Evolutionary conservation across 805 yeast species (phyloP).

Genomic region (Saccharomycopsis fodiens): DNA sequence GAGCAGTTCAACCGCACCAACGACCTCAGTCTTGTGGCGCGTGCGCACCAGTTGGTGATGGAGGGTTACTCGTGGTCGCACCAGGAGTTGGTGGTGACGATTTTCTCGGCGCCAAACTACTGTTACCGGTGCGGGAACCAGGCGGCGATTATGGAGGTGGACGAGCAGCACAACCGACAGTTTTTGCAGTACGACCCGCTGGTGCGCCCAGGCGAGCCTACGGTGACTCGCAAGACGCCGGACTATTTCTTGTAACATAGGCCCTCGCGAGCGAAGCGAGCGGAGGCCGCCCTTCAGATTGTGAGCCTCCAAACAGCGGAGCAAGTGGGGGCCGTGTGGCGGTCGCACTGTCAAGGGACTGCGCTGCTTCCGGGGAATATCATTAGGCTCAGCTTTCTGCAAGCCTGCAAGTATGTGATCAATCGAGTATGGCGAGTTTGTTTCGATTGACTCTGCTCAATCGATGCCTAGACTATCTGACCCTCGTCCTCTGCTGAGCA

Average conservation of each 20-base stretch:
- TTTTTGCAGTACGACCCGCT: conserved; percentile 94
- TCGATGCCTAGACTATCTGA: too few relatives aligned
- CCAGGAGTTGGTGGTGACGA: conserved; percentile 89
- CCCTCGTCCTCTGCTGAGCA: too few relatives aligned
- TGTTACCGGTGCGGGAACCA: conserved; percentile 97
- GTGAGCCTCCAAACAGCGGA: too few relatives aligned
- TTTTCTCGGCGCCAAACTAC: conserved; percentile 92
- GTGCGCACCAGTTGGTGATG: conserved; percentile 98
- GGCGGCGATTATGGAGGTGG: conserved; percentile 98
- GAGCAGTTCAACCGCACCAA: conserved; percentile 92
- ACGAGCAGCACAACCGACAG: conserved; percentile 85
- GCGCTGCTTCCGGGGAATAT: too few relatives aligned
- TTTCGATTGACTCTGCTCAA: too few relatives aligned
- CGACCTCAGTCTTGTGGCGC: conserved; percentile 74
- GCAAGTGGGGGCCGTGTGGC: too few relatives aligned
- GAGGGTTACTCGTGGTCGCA: conserved; percentile 95
- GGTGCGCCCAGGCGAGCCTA: conserved; percentile 96
- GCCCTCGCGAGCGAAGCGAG: too few relatives aligned
- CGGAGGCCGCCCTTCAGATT: too few relatives aligned
- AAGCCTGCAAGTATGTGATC: too few relatives aligned
- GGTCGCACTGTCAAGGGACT: too few relatives aligned
- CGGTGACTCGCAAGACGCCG: conserved; percentile 93
- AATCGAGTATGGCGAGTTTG: too few relatives aligned
- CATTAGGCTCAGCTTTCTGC: too few relatives aligned
- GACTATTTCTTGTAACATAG: conserved; percentile 76